Evolutionary conservation across 345 rosid species (phyloP).

Genomic region (Lepidium didymum): DNA sequence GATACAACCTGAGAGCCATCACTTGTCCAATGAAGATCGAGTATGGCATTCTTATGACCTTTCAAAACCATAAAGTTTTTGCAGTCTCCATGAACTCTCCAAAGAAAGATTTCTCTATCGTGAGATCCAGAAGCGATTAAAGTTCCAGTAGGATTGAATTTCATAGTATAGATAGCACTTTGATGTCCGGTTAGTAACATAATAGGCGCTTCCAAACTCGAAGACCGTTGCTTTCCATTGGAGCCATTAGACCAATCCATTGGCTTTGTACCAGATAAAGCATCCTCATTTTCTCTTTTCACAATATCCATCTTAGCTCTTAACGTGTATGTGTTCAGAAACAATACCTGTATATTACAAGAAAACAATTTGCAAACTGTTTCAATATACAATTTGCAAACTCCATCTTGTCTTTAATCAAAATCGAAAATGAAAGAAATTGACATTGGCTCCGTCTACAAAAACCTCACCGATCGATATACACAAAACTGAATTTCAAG

Average conservation of each 20-base stretch:
- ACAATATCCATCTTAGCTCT: slow-evolving; percentile 40
- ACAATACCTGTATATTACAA: neutral
- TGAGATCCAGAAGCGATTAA: slow-evolving; percentile 86
- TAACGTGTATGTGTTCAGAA: neutral
- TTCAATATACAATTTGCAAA: neutral
- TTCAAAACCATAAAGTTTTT: slow-evolving; percentile 80
- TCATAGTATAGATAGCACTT: slow-evolving; percentile 72
- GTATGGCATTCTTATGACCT: slow-evolving; percentile 83
- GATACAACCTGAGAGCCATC: slow-evolving; percentile 79
- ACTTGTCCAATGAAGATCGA: slow-evolving; percentile 86
- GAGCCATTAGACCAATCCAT: slow-evolving; percentile 73
- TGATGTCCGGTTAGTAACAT: slow-evolving; percentile 76
- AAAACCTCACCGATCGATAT: neutral
- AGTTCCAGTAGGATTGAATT: slow-evolving; percentile 72
- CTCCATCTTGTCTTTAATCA: too few species aligned
- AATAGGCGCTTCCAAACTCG: slow-evolving; percentile 77
- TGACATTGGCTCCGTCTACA: neutral
- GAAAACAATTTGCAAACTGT: neutral
- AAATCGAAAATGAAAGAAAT: neutral
- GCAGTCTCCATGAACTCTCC: slow-evolving; percentile 82
- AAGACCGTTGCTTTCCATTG: slow-evolving; percentile 41
- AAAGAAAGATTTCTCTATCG: slow-evolving; percentile 75
- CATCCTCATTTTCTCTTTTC: slow-evolving; percentile 39
- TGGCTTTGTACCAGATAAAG: slow-evolving; percentile 27
- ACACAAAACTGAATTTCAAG: neutral